Base-by-base conservation (phyloP, 2,329 filamentous ascomycete genomes). In the Pseudodiploospora longispora region DNA sequence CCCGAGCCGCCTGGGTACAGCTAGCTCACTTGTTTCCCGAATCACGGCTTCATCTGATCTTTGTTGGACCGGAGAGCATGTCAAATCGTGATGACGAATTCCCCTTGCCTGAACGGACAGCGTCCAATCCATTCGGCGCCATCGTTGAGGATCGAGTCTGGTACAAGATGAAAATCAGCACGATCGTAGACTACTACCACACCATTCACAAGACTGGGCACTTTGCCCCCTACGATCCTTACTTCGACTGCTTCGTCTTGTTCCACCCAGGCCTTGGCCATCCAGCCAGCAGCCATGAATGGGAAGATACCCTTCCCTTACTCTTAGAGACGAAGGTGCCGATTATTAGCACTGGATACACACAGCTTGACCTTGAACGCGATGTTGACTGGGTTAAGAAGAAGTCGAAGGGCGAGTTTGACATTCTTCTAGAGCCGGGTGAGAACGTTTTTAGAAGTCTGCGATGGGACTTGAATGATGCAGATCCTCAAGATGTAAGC, bases 191-290 rank as follows among this genome's bases (percentile, higher is more conserved):
- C 56, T 96, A 98, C 69, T 98, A 94, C 70, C 91, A 98, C 66
- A 97, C 87, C 3, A 79, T 98, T 55, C 91, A 98, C 69, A 81
- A 89, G 61, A 86, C 91, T 0, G 85, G 88, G 39, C 78, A 90
- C 60, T 98, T 97, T 69, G 81, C 86, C 46, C 93, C 94, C 0
- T 96, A 94, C 61, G 93, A 98, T 61, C 93, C 93, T 1, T 98
- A 98, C 69, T 95, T 98, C 64, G 93, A 98, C 71, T 93, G 87
- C 65, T 95, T 98, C 60, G 82, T 98, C 58, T 77, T 96, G 41
- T 98, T 97, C 74, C 94, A 98, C 59, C 94, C 94, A 0, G 94
- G 94, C 6, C 76, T 98, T 12, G 94, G 93, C 9, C 93, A 98
- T 63, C 90, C 94, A 1, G 88, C 90, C 10, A 91, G 85, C 59